phyloP scores from a whole-genome alignment of 1,284 basidiomycete genomes.

The Clitocybe nebularis region DNA sequence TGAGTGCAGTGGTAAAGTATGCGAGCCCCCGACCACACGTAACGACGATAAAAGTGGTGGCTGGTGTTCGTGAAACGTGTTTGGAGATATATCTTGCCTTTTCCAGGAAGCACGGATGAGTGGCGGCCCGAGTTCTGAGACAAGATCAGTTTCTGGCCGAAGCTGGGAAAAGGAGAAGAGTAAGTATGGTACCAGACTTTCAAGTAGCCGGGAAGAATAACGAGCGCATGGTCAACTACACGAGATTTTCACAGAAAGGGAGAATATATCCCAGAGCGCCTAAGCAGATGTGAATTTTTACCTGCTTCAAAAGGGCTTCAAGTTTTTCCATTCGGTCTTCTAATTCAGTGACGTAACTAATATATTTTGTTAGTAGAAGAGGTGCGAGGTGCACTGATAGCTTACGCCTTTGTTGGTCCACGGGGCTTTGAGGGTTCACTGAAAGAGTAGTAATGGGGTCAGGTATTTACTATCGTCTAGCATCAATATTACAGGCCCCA shows the following conservation, averaged over 20 bases:
- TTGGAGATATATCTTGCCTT: constrained; percentile 24
- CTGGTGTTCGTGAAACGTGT: constrained; percentile 16
- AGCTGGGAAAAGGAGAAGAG: constrained; percentile 40
- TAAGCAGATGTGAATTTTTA: constrained; percentile 30
- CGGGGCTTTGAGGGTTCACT: constrained; percentile 78
- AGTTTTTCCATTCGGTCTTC: constrained; percentile 75
- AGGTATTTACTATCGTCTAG: constrained; percentile 6
- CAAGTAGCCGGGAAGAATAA: neutral
- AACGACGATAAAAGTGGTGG: too few relatives aligned
- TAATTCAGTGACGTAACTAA: constrained; percentile 70
- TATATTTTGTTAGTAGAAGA: constrained; percentile 8
- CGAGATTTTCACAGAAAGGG: too few relatives aligned
- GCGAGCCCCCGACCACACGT: too few relatives aligned
- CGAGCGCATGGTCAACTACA: too few relatives aligned
- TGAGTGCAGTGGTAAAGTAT: too few relatives aligned
- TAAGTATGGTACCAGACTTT: neutral
- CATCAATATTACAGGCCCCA: constrained; percentile 5
- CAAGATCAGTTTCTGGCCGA: constrained; percentile 65
- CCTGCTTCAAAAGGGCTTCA: constrained; percentile 65
- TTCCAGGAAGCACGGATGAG: constrained; percentile 75
- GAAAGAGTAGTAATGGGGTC: constrained; percentile 7
- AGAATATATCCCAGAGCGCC: neutral
- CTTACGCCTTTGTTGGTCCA: constrained; percentile 81
- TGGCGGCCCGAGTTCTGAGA: constrained; percentile 63
- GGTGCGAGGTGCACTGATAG: constrained; percentile 14